Evolutionary conservation across 495 filamentous ascomycete species (phyloP).

Genomic region (Penicillium paradoxum): DNA sequence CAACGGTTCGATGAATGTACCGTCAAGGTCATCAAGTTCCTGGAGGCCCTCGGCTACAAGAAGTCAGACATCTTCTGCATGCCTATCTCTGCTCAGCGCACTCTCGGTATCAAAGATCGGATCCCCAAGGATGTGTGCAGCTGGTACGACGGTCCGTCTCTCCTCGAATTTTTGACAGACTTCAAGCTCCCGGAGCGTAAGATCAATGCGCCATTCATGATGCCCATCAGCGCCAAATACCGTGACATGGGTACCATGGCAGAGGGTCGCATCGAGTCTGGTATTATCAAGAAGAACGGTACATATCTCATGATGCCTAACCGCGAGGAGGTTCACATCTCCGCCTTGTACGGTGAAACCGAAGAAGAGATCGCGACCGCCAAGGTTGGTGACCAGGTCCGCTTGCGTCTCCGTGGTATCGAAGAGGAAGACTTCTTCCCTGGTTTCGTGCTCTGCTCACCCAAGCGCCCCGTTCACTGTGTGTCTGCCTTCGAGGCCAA

Average conservation of each 20-base stretch:
- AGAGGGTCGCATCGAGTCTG: slow-evolving; percentile 94
- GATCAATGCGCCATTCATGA: slow-evolving; percentile 98
- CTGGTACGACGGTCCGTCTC: slow-evolving; percentile 89
- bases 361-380: slow-evolving; percentile 82
- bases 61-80: slow-evolving; percentile 91
- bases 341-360: slow-evolving; percentile 89
- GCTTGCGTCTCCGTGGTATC: slow-evolving; percentile 82
- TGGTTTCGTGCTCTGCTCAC: slow-evolving; percentile 94
- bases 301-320: slow-evolving; percentile 92
- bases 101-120: slow-evolving; percentile 81
- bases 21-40: slow-evolving; percentile 77
- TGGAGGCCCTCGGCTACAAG: slow-evolving; percentile 89
- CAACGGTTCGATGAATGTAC: slow-evolving; percentile 89
- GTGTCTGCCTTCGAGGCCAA: slow-evolving; percentile 92
- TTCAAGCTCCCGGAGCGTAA: slow-evolving; percentile 94
- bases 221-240: slow-evolving; percentile 94
- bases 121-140: slow-evolving; percentile 68
- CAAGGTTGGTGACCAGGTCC: slow-evolving; percentile 91
- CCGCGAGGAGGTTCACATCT: slow-evolving; percentile 67
- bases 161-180: slow-evolving; percentile 85
- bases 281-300: slow-evolving; percentile 81
- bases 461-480: slow-evolving; percentile 85
- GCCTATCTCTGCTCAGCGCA: slow-evolving; percentile 89
- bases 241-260: slow-evolving; percentile 96
- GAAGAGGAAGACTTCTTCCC: slow-evolving; percentile 97